These are phyloP conservation scores for Colletotrichum phormii DNA, from an alignment of 2,329 filamentous ascomycete genomes.

Conservation along the genomic window DNA sequence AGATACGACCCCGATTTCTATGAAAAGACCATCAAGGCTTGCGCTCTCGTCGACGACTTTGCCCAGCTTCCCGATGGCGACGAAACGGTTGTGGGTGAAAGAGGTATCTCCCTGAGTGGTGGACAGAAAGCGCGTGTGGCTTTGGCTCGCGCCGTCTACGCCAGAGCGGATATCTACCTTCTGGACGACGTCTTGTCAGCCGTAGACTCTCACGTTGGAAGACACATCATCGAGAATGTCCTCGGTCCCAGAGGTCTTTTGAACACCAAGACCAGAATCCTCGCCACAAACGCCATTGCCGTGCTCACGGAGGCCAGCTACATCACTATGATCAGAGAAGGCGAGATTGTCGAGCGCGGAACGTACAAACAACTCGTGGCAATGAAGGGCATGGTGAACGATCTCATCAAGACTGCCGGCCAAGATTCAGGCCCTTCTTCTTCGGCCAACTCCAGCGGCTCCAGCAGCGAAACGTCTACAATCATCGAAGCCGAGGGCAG, in stretches of 20 bases:
- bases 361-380: constrained; percentile 92
- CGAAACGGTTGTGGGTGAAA: constrained; percentile 95
- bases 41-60: constrained; percentile 92
- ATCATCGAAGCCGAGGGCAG: constrained; percentile 62
- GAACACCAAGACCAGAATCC: constrained; percentile 85
- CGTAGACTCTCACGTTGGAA: constrained; percentile 97
- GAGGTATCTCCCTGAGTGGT: constrained; percentile 94
- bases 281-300: constrained; percentile 95
- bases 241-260: constrained; percentile 87
- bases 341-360: constrained; percentile 85
- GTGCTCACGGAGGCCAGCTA: constrained; percentile 91
- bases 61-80: constrained; percentile 93
- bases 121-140: constrained; percentile 96
- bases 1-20: constrained; percentile 95
- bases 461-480: constrained; percentile 67
- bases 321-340: constrained; percentile 86
- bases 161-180: constrained; percentile 94
- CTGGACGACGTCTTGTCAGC: constrained; percentile 95
- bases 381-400: constrained; percentile 91
- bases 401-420: constrained; percentile 82
- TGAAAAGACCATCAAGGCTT: constrained; percentile 90
- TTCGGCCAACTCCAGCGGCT: constrained; percentile 59
- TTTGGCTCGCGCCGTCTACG: constrained; percentile 93
- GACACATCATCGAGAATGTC: constrained; percentile 94
- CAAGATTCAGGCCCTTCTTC: constrained; percentile 53